These are phyloP conservation scores for Claviceps monticola DNA, from an alignment of 2,329 filamentous ascomycete species.

Conservation along the genomic window DNA sequence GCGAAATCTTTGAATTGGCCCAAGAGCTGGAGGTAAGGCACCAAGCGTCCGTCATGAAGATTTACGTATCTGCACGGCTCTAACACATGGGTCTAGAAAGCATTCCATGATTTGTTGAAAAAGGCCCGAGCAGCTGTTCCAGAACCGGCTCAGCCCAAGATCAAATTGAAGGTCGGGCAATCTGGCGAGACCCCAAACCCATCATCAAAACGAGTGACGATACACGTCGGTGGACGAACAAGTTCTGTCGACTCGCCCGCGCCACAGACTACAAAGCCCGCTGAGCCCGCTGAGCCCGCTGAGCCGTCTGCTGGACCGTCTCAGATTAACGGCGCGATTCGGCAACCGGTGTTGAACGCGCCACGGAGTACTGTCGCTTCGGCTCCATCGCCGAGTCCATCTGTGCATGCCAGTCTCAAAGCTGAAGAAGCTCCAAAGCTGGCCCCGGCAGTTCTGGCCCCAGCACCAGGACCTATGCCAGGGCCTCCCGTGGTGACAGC, in stretches of 20 bases:
- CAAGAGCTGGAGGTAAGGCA: slow-evolving; percentile 60
- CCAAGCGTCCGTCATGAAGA: not conserved
- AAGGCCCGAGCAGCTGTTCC: slow-evolving; percentile 59
- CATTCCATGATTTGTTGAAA: slow-evolving; percentile 54
- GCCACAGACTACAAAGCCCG: slow-evolving; percentile 21
- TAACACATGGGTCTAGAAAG: slow-evolving; percentile 35
- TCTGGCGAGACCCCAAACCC: slow-evolving; percentile 26
- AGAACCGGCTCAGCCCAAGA: slow-evolving; percentile 61
- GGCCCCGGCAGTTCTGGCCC: slow-evolving; percentile 14
- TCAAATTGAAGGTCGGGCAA: slow-evolving; percentile 61
- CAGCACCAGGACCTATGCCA: slow-evolving; percentile 8
- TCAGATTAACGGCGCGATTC: slow-evolving; percentile 12
- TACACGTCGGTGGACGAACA: slow-evolving; percentile 51
- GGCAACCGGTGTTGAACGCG: slow-evolving; percentile 20
- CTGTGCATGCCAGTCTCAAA: slow-evolving; percentile 20
- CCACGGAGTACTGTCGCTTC: slow-evolving; percentile 26
- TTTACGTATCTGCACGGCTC: no score
- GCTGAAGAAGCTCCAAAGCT: slow-evolving; percentile 20
- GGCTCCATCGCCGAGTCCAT: slow-evolving; percentile 30
- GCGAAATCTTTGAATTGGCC: slow-evolving; percentile 66
- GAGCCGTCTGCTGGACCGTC: slow-evolving; percentile 11
- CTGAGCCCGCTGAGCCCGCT: slow-evolving; percentile 11
- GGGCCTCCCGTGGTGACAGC: slow-evolving; percentile 5
- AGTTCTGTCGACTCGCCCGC: slow-evolving; percentile 39
- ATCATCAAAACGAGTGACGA: slow-evolving; percentile 51